Percentiles rank a stretch among this genome's conserved stretches.
Conservation (phyloP, 139 green algal genomes). For the Edaphochlamys debaryana region DNA sequence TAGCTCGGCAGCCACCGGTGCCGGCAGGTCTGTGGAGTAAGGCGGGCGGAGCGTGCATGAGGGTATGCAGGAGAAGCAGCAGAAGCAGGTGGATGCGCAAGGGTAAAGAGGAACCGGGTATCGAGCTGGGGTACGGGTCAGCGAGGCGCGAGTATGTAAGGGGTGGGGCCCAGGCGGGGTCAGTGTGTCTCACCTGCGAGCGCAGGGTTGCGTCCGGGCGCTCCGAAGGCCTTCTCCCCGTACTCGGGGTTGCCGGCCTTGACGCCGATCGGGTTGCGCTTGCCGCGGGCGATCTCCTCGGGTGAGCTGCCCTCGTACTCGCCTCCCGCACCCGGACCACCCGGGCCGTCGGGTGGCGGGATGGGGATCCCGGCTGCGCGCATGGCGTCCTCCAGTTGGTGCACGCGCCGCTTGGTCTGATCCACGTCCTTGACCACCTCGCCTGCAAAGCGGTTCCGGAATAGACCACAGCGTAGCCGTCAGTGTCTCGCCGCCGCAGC, state of each 20-base stretch:
- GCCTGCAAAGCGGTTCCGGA: not conserved
- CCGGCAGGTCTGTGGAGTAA: not conserved
- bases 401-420: not conserved
- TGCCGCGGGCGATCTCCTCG: not conserved
- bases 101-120: no score
- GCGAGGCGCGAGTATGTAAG: no score
- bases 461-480: no score
- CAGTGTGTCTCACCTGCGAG: no score
- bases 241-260: not conserved
- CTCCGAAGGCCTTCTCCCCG: no score
- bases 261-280: not conserved
- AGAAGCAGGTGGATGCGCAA: no score
- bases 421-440: not conserved
- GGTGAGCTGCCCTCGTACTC: not conserved
- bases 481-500: no score
- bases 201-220: no score
- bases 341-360: not conserved
- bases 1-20: not conserved
- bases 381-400: not conserved
- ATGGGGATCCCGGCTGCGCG: not conserved
- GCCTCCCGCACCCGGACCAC: not conserved
- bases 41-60: no score
- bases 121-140: no score
- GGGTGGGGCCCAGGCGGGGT: no score
- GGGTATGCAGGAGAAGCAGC: no score